Evolutionary conservation across 495 filamentous ascomycete genomes (phyloP).

Genomic region (Letharia lupina): DNA sequence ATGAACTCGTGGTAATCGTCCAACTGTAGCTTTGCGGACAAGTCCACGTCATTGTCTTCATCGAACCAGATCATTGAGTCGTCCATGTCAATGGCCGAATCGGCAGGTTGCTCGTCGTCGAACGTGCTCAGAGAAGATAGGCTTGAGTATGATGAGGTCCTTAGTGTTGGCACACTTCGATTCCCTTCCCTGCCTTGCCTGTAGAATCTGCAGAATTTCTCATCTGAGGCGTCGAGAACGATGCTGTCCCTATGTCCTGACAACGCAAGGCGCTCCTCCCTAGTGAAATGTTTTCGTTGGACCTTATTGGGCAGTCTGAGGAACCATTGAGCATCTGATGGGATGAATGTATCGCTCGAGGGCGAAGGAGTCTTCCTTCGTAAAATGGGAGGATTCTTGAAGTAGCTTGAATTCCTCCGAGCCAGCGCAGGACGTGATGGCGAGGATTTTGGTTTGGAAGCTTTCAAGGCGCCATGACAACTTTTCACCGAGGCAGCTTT

Average conservation of each 20-base stretch:
- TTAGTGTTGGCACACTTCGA: slow-evolving; percentile 26
- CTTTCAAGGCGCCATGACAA: slow-evolving; percentile 23
- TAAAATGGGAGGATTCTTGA: slow-evolving; percentile 15
- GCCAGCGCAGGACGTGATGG: slow-evolving; percentile 35
- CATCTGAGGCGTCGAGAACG: slow-evolving; percentile 64
- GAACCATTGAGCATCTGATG: slow-evolving; percentile 63
- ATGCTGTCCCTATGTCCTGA: slow-evolving; percentile 45
- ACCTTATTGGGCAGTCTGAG: slow-evolving; percentile 63
- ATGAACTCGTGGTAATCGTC: slow-evolving; percentile 45
- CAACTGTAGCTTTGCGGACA: slow-evolving; percentile 41
- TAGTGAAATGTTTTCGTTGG: slow-evolving; percentile 58
- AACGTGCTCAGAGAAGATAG: slow-evolving; percentile 32
- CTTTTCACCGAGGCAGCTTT: slow-evolving; percentile 22
- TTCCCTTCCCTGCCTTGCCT: slow-evolving; percentile 20
- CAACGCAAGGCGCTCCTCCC: slow-evolving; percentile 61
- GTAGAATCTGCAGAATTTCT: slow-evolving; percentile 49
- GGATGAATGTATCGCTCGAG: slow-evolving; percentile 35
- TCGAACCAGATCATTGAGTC: slow-evolving; percentile 64
- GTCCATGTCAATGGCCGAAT: slow-evolving; percentile 38
- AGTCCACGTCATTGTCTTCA: slow-evolving; percentile 64
- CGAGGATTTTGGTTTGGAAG: slow-evolving; percentile 28
- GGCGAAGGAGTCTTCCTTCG: slow-evolving; percentile 35
- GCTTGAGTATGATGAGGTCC: slow-evolving; percentile 25
- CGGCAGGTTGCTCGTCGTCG: slow-evolving; percentile 27
- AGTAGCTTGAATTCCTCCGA: slow-evolving; percentile 32